phyloP scores from a whole-genome alignment of 1,284 basidiomycete genomes.

The Rhodofomes roseus region DNA sequence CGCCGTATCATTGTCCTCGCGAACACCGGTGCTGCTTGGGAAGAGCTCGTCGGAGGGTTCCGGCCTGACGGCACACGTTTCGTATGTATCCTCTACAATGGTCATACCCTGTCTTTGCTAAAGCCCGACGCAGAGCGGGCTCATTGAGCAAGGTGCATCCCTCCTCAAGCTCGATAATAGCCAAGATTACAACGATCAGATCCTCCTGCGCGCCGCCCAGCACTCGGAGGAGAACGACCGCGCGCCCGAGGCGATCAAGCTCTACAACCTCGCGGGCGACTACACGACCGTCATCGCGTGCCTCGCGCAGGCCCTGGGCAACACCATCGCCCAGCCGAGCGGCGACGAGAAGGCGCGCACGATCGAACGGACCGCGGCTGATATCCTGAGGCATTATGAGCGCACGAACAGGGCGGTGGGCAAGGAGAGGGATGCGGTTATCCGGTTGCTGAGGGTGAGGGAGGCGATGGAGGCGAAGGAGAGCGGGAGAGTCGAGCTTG shows the following conservation, averaged over 20 bases:
- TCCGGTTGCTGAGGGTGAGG: constrained; percentile 78
- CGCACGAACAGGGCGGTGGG: constrained; percentile 72
- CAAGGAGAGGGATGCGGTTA: constrained; percentile 74
- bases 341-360: constrained; percentile 64
- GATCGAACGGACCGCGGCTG: constrained; percentile 76
- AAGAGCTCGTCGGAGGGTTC: constrained; percentile 89
- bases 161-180: constrained; percentile 74
- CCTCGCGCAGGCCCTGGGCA: constrained; percentile 88
- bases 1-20: constrained; percentile 86
- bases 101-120: background rate
- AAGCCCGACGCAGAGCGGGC: constrained; percentile 57
- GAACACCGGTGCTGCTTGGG: constrained; percentile 82
- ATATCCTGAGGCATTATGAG: constrained; percentile 88
- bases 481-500: constrained; percentile 69
- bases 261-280: constrained; percentile 94
- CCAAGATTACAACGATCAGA: constrained; percentile 77
- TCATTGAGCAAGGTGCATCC: constrained; percentile 80
- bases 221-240: constrained; percentile 76
- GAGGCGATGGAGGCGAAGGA: constrained; percentile 80
- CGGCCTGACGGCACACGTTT: constrained; percentile 85
- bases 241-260: constrained; percentile 87
- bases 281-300: constrained; percentile 87
- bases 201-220: constrained; percentile 80
- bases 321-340: constrained; percentile 68
- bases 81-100: constrained; percentile 44